Conservation (phyloP, 192 early-diverging fungal species). For the Diversispora epigaea region DNA sequence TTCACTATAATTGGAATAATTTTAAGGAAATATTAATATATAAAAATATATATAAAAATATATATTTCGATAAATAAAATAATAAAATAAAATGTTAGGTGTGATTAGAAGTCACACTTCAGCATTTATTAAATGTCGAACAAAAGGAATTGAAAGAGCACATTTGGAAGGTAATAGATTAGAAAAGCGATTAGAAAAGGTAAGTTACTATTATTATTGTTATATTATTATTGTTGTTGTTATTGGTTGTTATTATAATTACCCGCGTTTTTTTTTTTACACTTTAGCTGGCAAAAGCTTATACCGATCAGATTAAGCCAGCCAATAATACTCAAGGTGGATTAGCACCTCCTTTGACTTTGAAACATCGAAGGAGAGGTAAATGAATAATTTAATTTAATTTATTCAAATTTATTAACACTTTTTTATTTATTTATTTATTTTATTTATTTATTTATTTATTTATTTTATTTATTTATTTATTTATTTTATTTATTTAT, state of each 20-base stretch:
- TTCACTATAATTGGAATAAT: not conserved
- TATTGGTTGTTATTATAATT: not conserved
- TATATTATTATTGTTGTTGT: constrained; percentile 9
- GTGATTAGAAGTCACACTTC: constrained; percentile 51
- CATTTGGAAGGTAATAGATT: constrained; percentile 71
- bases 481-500: not conserved
- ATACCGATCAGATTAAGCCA: constrained; percentile 31
- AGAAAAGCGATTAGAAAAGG: constrained; percentile 73
- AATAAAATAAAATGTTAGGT: constrained; percentile 29
- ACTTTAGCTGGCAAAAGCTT: constrained; percentile 31
- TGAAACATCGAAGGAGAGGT: constrained; percentile 43
- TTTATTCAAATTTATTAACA: not conserved
- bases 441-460: not conserved
- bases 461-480: constrained; percentile 1
- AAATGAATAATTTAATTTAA: not conserved
- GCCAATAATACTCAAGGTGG: constrained; percentile 36
- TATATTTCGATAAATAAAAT: not conserved
- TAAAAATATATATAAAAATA: not conserved
- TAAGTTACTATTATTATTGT: constrained; percentile 33
- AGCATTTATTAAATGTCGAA: constrained; percentile 51
- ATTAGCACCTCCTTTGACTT: constrained; percentile 39
- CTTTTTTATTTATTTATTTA: not conserved
- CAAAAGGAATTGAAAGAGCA: constrained; percentile 53
- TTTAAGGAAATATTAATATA: no score
- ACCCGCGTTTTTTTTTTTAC: not conserved